phyloP scores from a whole-genome alignment of 352 stramenopile species.

The Peronospora belbahrii region DNA sequence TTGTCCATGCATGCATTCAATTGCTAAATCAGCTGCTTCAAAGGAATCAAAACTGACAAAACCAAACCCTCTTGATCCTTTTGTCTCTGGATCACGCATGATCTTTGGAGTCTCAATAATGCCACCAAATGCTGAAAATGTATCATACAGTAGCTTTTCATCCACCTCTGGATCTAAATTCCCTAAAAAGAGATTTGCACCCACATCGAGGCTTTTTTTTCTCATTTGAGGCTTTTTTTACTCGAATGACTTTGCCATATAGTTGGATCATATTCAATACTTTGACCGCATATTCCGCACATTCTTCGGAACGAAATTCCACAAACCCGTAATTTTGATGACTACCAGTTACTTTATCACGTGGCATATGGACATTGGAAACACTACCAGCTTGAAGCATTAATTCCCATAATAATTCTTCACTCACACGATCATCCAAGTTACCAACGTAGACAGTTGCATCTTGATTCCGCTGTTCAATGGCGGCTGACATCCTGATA shows the following conservation, averaged over 20 bases:
- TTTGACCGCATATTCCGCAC: constrained; percentile 97
- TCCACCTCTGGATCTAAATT: constrained; percentile 95
- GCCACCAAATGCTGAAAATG: constrained; percentile 97
- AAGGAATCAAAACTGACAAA: constrained; percentile 98
- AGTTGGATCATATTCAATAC: constrained; percentile 99
- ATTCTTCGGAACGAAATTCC: constrained; percentile 95
- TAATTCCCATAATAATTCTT: constrained; percentile 96
- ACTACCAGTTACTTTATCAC: constrained; percentile 94
- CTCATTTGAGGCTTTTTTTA: constrained; percentile 95
- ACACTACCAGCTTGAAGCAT: constrained; percentile 93
- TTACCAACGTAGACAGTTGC: constrained; percentile 98
- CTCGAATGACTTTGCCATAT: constrained; percentile 92
- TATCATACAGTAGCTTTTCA: constrained; percentile 99
- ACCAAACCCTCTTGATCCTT: constrained; percentile 91
- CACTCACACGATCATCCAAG: constrained; percentile 91
- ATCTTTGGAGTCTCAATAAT: constrained; percentile 95
- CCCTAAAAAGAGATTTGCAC: constrained; percentile 98
- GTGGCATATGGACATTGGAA: constrained; percentile 97
- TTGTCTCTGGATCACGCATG: constrained; percentile 90
- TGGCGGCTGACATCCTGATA: constrained; percentile 63
- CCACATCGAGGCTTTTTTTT: constrained; percentile 94
- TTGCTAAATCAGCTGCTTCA: constrained; percentile 94
- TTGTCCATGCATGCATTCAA: constrained; percentile 99
- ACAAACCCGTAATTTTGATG: constrained; percentile 98
- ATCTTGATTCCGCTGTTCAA: constrained; percentile 90